phyloP scores from a whole-genome alignment of 495 filamentous ascomycete genomes.

The Hamigera avellanea region DNA sequence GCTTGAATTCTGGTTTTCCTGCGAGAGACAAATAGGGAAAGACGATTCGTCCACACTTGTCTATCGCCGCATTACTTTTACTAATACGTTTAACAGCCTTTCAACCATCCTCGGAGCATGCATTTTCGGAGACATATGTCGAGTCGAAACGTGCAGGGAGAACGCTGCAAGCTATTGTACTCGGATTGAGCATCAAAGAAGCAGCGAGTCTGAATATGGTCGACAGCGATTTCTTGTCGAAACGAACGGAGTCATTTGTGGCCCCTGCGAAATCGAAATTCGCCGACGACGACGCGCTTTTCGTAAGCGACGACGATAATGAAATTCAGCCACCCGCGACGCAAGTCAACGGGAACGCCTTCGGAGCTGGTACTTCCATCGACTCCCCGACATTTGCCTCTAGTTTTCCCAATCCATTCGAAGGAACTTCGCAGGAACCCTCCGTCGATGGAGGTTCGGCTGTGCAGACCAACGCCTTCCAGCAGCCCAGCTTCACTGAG shows the following conservation, averaged over 20 bases:
- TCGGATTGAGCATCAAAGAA: constrained; percentile 39
- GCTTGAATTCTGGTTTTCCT: not conserved
- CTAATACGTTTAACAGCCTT: constrained; percentile 19
- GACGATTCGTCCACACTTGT: not conserved
- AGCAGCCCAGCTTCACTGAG: constrained; percentile 1
- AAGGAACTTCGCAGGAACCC: constrained; percentile 5
- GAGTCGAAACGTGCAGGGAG: constrained; percentile 40
- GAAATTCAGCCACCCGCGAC: constrained; percentile 2
- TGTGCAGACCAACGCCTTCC: not conserved
- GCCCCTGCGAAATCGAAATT: constrained; percentile 1
- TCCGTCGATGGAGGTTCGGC: not conserved
- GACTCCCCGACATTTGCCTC: constrained; percentile 3
- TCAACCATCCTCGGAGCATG: constrained; percentile 33
- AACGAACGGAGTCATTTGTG: constrained; percentile 6
- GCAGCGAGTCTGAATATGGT: constrained; percentile 35
- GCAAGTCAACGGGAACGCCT: constrained; percentile 1
- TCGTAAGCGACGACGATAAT: constrained; percentile 32
- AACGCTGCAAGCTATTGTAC: constrained; percentile 35
- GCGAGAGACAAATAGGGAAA: not conserved
- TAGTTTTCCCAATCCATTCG: constrained; percentile 4
- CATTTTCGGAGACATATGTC: constrained; percentile 37
- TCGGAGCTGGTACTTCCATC: not conserved
- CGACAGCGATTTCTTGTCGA: constrained; percentile 19
- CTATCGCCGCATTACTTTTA: not conserved
- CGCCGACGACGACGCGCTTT: constrained; percentile 27